A percentile compares a stretch with the other conserved stretches of the same genome.
These are phyloP conservation scores for Xeromyces bisporus DNA, from an alignment of 495 filamentous ascomycete genomes.

Conservation along the genomic window DNA sequence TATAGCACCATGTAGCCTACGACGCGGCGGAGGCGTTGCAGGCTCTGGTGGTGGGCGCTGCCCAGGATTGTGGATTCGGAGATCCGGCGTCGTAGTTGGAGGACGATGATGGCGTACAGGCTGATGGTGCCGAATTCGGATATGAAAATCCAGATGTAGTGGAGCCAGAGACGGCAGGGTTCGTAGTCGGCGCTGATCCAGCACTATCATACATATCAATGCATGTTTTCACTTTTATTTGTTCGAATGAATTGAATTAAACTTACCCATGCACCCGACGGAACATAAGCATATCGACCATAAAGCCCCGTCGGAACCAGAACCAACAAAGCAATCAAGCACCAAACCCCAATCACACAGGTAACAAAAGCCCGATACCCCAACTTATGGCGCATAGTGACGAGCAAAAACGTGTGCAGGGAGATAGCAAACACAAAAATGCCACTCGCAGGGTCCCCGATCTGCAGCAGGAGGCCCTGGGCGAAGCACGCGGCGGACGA, in stretches of 20 bases:
- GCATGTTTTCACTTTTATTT: background rate
- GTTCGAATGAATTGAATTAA: no score
- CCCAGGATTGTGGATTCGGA: constrained; percentile 23
- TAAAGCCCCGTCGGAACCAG: constrained; percentile 36
- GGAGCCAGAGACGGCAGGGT: constrained; percentile 46
- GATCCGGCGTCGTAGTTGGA: constrained; percentile 36
- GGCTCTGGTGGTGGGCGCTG: constrained; percentile 21
- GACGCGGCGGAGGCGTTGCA: constrained; percentile 28
- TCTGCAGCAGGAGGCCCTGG: constrained; percentile 55
- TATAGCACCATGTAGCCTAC: constrained; percentile 60
- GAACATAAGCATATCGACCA: constrained; percentile 41
- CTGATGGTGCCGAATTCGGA: constrained; percentile 44
- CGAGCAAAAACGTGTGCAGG: constrained; percentile 48
- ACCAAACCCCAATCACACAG: constrained; percentile 37
- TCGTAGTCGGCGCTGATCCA: constrained; percentile 51
- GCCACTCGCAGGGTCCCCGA: constrained; percentile 52
- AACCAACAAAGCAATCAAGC: constrained; percentile 39
- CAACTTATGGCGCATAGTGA: constrained; percentile 41
- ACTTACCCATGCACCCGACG: constrained; percentile 47
- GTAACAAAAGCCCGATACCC: constrained; percentile 35
- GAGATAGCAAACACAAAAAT: constrained; percentile 56
- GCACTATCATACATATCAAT: constrained; percentile 31
- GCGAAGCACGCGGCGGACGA: constrained; percentile 43
- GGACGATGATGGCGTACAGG: constrained; percentile 48
- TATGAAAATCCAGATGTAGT: constrained; percentile 71